Base-by-base conservation (phyloP, 495 filamentous ascomycete genomes). In the Durotheca rogersii region DNA sequence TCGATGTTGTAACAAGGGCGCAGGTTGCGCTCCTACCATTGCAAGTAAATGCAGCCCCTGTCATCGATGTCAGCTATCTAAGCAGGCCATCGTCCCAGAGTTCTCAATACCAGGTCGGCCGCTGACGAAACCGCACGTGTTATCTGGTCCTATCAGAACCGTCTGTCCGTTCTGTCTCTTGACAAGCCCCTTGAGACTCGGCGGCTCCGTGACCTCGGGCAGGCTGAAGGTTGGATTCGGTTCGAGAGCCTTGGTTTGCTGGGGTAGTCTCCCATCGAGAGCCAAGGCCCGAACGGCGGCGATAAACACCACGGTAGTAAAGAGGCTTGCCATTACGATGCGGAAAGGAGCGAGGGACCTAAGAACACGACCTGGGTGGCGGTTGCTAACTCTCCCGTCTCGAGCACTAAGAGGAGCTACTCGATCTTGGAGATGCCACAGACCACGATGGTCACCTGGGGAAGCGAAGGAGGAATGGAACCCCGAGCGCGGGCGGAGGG, bases 111-210 rank as follows among this genome's bases (percentile, higher is more conserved):
- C 66, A 17, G 60, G 40, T 37, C 58, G 61, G 17, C 67, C 73
- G 25, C 55, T 51, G 16, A 79, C 47, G 45, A 63, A 79, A 52
- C 76, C 76, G 47, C 76, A 79, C 0, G 69, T 73, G 56, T 74
- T 73, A 47, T 79, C 75, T 6, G 72, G 70, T 10, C 67, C 74
- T 31, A 73, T 43, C 11, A 76, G 62, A 23, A 72, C 66, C 2
- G 62, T 70, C 20, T 62, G 47, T 5, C 39, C 59, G 18, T 47
- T 51, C 17, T 53, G 53, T 48, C 75, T 67, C 41, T 56, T 67
- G 11, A 60, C 53, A 11, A 70, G 41, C 19, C 66, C 61, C 9
- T 56, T 52, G n/a, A 63, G n/a, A 11, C 41, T 51, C 6, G 71
- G 70, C 1, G 59, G 58, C 7, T 59, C 7, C 12, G 73, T 76